Evolutionary conservation across 345 rosid species (phyloP), one percentile per base, ranked within the genome.

Genomic region (Moringa oleifera): DNA sequence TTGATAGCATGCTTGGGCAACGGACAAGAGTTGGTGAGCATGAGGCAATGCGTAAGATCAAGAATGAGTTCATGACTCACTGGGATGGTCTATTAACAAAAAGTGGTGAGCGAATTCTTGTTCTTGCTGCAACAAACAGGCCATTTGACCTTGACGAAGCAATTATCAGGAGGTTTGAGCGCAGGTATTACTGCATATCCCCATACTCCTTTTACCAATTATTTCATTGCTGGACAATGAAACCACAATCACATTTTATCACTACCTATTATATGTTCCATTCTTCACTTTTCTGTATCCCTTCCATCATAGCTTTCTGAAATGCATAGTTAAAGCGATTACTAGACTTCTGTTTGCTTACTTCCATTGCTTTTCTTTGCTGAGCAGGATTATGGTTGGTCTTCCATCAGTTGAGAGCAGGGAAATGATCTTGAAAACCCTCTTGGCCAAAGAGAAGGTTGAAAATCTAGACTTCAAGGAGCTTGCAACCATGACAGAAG

Each of bases 121-220:
- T 95, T 75, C 99, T 95, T 73, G 99, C 97, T 55, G 99, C 99
- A 3, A 95, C 99, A 53, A 95, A 95, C 71, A 84, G 99, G 77
- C 99, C 99, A 18, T 95, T 91, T 67, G 99, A 95, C 79, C 99
- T 95, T 52, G 97, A 95, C 73, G 99, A 95, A 77, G 99, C 99
- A 59, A 91, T 95, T 74, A 94, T 91, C 61, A 91, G 99, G 87
- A 87, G 95, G 50, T 94, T 94, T 66, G 99, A 94, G 71, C 70
- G 96, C 71, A 94, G 99, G 97, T 88, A 70, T 33, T 33, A n/a
- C n/a, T n/a, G n/a, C n/a, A 11, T 33, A 33, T 31, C 13, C 20
- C 24, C 61, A 55, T 69, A 49, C 20, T 53, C 11, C 18, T 19
- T 13, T 62, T 25, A n/a, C n/a, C n/a, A n/a, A n/a, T n/a, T 57